Percentiles rank a stretch among this genome's conserved stretches.
Conservation (phyloP, 2,329 filamentous ascomycete genomes). For the Alternaria tenuissima region DNA sequence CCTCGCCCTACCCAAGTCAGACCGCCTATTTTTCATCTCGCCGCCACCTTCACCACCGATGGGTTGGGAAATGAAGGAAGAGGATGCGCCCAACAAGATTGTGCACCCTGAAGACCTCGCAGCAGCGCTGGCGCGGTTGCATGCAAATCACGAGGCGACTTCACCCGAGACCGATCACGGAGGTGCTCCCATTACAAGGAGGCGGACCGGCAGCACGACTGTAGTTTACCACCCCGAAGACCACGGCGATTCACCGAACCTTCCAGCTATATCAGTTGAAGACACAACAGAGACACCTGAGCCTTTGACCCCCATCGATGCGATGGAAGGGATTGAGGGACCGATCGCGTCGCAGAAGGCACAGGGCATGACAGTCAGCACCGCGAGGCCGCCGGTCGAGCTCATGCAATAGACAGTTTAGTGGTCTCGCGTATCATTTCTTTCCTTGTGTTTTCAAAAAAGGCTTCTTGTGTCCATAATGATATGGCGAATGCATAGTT, state of each 20-base stretch:
- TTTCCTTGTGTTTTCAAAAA: constrained; percentile 28
- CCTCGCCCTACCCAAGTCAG: constrained; percentile 59
- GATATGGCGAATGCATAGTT: constrained; percentile 24
- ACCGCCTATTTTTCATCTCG: constrained; percentile 72
- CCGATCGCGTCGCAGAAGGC: constrained; percentile 46
- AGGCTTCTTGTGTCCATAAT: constrained; percentile 13
- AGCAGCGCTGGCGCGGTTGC: constrained; percentile 62
- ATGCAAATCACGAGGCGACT: constrained; percentile 47
- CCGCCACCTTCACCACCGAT: constrained; percentile 70
- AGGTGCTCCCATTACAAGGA: constrained; percentile 29
- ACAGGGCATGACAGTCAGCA: constrained; percentile 45
- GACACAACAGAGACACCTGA: constrained; percentile 62
- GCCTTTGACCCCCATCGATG: constrained; percentile 59
- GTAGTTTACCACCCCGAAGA: constrained; percentile 70
- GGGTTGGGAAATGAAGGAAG: constrained; percentile 70
- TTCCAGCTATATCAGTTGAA: constrained; percentile 71
- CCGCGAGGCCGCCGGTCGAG: constrained; percentile 51
- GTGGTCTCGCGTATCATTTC: constrained; percentile 6
- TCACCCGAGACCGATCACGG: constrained; percentile 37
- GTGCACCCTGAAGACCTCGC: constrained; percentile 70
- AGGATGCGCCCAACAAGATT: constrained; percentile 71
- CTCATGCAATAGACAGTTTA: constrained; percentile 41
- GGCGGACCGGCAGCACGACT: constrained; percentile 63
- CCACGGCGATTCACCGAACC: constrained; percentile 65
- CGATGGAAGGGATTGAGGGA: constrained; percentile 47